Evolutionary conservation across 2,329 filamentous ascomycete species (phyloP), one percentile per base, ranked within the genome.

Genomic region (Sporothrix brasiliensis): DNA sequence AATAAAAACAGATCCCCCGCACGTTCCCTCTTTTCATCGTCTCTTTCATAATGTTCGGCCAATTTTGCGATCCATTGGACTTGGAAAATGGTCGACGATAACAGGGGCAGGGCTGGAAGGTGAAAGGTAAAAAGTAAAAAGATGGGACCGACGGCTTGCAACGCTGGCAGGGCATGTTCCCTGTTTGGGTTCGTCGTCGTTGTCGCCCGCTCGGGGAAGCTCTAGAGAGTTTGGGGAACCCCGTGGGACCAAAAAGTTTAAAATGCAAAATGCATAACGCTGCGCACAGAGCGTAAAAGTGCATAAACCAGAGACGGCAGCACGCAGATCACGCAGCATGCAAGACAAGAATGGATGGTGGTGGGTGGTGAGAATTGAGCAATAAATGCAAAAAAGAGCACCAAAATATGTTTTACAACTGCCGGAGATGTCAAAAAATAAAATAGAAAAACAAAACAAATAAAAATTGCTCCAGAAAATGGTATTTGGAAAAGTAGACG

Each of bases 291-390:
- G 5, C 44, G 50, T 14, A n/a, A 4, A 1, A 34, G 34, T 41
- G 58, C 58, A 63, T 63, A 41, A 66, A 52, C 11, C 27, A 30
- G 24, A 66, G 52, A n/a, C 63, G 41, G 27, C 63, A 34, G 16
- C 63, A 21, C 19, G 63, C 24, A 66, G 63, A 66, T 66, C 63
- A 66, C 47, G 47, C 47, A 52, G 47, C 63, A 24, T 16, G 63
- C 52, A 39, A 21, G 47, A 66, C 27, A 39, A 53, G 27, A 41
- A 61, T 30, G 13, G 24, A 21, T 1, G 2, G 53, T 56, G 27
- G 34, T 7, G 34, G 34, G 7, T 9, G 34, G 34, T 34, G 34
- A 34, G 34, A 5, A 34, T 34, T 34, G 34, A 49, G 10, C 11
- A 47, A 44, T 30, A 27, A 49, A 13, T 11, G 30, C 24, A 9